A percentile compares a stretch with the other conserved stretches of the same genome.
These are phyloP conservation scores for Lyophyllum decastes DNA, from an alignment of 768 basidiomycete genomes.

Conservation along the genomic window DNA sequence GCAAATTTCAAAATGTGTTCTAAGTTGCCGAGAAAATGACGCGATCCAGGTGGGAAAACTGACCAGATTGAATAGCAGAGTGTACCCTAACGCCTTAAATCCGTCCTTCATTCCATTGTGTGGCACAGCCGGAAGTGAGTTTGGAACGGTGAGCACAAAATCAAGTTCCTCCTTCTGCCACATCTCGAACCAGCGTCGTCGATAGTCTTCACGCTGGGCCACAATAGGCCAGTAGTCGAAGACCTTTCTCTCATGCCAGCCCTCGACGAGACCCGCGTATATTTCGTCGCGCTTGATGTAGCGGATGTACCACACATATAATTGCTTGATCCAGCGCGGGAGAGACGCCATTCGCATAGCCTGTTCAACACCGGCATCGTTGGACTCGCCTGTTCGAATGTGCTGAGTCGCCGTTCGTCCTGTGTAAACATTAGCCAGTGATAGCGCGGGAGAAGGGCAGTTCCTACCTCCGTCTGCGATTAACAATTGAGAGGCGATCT, in stretches of 20 bases:
- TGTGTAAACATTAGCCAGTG: background rate
- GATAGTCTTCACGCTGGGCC: conserved; percentile 46
- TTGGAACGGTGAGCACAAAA: conserved; percentile 60
- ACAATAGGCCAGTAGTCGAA: conserved; percentile 50
- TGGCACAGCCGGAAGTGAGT: conserved; percentile 56
- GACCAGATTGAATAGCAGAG: conserved; percentile 64
- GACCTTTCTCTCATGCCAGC: conserved; percentile 43
- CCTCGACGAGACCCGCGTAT: conserved; percentile 57
- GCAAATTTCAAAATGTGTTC: too few species aligned
- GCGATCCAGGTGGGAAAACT: background rate
- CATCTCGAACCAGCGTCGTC: conserved; percentile 42
- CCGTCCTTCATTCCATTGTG: conserved; percentile 54
- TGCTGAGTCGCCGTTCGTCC: conserved; percentile 12
- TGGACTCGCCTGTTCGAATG: conserved; percentile 14
- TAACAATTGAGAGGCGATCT: conserved; percentile 52
- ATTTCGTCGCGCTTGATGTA: conserved; percentile 52
- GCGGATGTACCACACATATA: conserved; percentile 53
- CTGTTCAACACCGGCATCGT: conserved; percentile 21
- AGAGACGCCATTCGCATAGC: conserved; percentile 41
- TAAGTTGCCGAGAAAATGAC: too few species aligned
- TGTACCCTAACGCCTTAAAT: conserved; percentile 57
- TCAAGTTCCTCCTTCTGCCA: conserved; percentile 48
- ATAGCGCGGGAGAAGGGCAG: background rate
- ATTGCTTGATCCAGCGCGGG: conserved; percentile 44
- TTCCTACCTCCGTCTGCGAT: conserved; percentile 49